Conservation (phyloP, 257 asterid species). For the Solanum sitiens region DNA sequence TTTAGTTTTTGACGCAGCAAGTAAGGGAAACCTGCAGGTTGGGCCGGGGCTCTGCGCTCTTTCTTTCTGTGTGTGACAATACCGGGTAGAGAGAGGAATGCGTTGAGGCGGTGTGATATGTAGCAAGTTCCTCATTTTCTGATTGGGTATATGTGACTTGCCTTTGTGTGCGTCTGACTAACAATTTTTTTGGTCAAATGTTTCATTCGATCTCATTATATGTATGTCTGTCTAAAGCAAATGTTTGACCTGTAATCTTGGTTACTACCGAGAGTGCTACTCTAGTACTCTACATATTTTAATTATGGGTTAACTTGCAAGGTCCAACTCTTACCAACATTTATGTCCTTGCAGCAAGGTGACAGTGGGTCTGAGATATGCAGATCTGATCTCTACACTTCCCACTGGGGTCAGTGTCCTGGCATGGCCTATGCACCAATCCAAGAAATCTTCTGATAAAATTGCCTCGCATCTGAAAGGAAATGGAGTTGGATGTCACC, state of each 20-base stretch:
- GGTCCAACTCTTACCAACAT: neutral
- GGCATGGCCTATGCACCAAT: conserved; percentile 71
- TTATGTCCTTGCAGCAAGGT: conserved; percentile 55
- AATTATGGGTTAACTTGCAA: neutral
- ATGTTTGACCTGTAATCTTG: neutral
- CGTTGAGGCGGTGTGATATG: neutral
- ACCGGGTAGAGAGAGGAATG: neutral
- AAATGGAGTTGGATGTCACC: conserved; percentile 21
- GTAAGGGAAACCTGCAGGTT: too few relatives aligned
- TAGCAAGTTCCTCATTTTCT: neutral
- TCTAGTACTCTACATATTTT: neutral
- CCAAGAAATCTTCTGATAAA: conserved; percentile 22
- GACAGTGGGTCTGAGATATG: conserved; percentile 69
- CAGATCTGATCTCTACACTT: conserved; percentile 61
- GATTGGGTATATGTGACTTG: neutral
- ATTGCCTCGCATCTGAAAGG: conserved; percentile 28
- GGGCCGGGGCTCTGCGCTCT: too few relatives aligned
- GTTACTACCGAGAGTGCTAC: neutral
- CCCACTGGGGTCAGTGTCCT: conserved; percentile 74
- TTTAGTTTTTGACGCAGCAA: too few relatives aligned
- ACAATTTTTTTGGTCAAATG: neutral
- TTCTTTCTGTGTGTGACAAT: too few relatives aligned
- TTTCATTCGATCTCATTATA: neutral
- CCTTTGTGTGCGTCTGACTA: neutral
- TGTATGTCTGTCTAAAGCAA: neutral